phyloP scores from a whole-genome alignment of 768 basidiomycete species.

The Hericium coralloides region DNA sequence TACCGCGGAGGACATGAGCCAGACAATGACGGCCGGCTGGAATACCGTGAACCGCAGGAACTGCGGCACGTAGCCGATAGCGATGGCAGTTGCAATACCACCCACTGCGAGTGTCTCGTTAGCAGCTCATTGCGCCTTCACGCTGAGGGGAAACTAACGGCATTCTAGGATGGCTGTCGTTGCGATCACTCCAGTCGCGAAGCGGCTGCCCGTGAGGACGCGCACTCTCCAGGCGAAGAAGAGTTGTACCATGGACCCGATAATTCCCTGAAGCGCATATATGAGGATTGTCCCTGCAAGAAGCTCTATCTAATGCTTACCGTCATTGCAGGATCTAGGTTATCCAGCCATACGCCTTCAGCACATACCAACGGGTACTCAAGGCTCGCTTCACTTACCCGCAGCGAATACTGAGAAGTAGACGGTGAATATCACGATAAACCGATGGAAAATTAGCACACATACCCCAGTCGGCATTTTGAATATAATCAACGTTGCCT shows the following conservation, averaged over 20 bases:
- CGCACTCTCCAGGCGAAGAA: constrained; percentile 8
- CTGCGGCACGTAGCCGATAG: constrained; percentile 4
- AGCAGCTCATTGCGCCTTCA: neutral
- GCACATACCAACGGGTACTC: neutral
- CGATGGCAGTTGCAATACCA: constrained; percentile 12
- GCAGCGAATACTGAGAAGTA: constrained; percentile 1
- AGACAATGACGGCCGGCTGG: constrained; percentile 8
- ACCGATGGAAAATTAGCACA: neutral
- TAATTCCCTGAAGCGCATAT: neutral
- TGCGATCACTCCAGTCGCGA: neutral
- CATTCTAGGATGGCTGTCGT: neutral
- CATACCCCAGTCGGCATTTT: constrained; percentile 3
- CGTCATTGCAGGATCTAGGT: constrained; percentile 6
- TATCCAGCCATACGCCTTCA: neutral
- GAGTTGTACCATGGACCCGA: constrained; percentile 2
- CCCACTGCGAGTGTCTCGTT: constrained; percentile 5
- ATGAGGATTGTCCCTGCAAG: neutral
- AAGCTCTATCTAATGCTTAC: neutral
- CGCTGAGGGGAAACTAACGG: neutral
- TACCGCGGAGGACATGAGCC: constrained; percentile 9
- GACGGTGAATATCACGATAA: neutral
- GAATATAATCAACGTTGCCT: neutral
- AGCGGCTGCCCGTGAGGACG: neutral
- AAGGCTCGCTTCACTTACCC: neutral
- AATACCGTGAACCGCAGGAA: constrained; percentile 9